Evolutionary conservation across 2,329 filamentous ascomycete genomes (phyloP).

Genomic region (Monosporascus cannonballus): DNA sequence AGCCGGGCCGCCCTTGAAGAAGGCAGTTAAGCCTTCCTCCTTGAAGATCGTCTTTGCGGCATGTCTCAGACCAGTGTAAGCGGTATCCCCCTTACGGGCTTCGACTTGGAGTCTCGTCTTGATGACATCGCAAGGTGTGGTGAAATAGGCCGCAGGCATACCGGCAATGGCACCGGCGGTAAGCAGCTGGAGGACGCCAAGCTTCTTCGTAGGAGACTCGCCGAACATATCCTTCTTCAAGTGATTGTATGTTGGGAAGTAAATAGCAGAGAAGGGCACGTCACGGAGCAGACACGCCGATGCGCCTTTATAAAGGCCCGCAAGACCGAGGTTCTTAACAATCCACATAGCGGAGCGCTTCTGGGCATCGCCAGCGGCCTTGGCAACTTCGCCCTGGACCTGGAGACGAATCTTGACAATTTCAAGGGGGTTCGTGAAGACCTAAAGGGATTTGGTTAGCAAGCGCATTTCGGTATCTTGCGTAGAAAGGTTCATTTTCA

Average conservation of each 20-base stretch:
- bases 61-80: slow-evolving; percentile 82
- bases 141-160: slow-evolving; percentile 90
- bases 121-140: slow-evolving; percentile 97
- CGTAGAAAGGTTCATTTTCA: slow-evolving; percentile 22
- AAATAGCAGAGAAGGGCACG: slow-evolving; percentile 96
- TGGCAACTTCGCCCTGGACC: slow-evolving; percentile 92
- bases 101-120: slow-evolving; percentile 98
- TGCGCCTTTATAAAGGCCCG: slow-evolving; percentile 95
- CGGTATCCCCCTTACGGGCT: slow-evolving; percentile 86
- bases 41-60: slow-evolving; percentile 76
- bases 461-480: background rate
- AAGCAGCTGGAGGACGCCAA: slow-evolving; percentile 84
- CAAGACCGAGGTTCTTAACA: slow-evolving; percentile 85
- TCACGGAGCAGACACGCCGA: slow-evolving; percentile 91
- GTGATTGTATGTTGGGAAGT: slow-evolving; percentile 96
- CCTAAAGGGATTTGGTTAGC: slow-evolving; percentile 31
- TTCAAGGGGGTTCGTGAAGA: slow-evolving; percentile 96
- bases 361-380: slow-evolving; percentile 73
- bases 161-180: slow-evolving; percentile 91
- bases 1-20: slow-evolving; percentile 97
- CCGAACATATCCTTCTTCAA: slow-evolving; percentile 92
- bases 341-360: slow-evolving; percentile 98
- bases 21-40: slow-evolving; percentile 91
- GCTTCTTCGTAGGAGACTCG: slow-evolving; percentile 78
- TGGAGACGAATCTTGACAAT: slow-evolving; percentile 99